Evolutionary conservation across 2,329 filamentous ascomycete genomes (phyloP), one percentile per base, ranked within the genome.

Genomic region (Phaeosphaeria sp.): DNA sequence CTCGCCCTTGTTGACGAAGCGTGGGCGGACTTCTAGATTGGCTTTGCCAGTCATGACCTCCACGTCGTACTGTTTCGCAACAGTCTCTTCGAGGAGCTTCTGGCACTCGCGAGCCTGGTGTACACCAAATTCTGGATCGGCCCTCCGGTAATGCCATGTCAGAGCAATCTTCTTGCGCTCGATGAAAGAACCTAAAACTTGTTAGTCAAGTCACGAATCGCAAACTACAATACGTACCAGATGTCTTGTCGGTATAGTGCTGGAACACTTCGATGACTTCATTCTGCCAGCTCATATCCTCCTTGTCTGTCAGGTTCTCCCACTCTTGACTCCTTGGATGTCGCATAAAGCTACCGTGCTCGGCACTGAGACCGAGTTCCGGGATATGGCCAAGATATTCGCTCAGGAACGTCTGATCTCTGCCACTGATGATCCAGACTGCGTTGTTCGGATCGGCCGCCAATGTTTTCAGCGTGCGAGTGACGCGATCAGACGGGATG

Each of bases 361-460:
- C 95, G 1, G 95, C 95, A 68, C 92, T 96, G 72, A 99, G 90
- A n/a, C 95, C 95, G 13, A 99, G 83, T 72, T 91, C 88, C 1
- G 87, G 77, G 64, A 98, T 96, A 78, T 96, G 90, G n/a, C 94
- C 95, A 75, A 98, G 88, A 81, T 94, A 93, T 65, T 96, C 89
- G 65, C 91, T 88, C 57, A 99, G 80, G 79, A 99, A 99, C 7
- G 90, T 89, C 73, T 97, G 93, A 71, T 98, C 94, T 63, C 95
- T 89, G 11, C 95, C 95, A 52, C 92, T 96, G 71, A 99, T 97
- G 74, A 99, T 96, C 95, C 95, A 99, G n/a, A 99, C 93, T 1
- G 88, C 85, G 71, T 98, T 99, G 55, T 84, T 83, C 17, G 90
- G 87, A 73, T 98, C 92, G 0, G 90, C 84, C 0, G 93, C 91